Conservation (phyloP, 305 asterid genomes). For the Euphrasia arctica region DNA sequence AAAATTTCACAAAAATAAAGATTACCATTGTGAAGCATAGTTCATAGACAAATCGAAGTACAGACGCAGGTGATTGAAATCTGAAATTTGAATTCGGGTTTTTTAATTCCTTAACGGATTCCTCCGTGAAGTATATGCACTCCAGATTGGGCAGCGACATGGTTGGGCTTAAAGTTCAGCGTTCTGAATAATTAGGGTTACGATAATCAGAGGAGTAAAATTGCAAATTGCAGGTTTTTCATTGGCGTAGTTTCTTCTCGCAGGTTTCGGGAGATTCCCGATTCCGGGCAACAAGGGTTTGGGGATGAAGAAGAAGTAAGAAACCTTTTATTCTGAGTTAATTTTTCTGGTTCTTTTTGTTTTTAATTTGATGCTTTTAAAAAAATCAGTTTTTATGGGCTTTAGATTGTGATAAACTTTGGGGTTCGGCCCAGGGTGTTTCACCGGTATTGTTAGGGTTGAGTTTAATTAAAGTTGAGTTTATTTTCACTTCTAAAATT, state of each 20-base stretch:
- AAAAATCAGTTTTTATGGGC: background rate
- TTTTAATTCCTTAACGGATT: slow-evolving; percentile 61
- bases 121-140: slow-evolving; percentile 62
- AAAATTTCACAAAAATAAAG: background rate
- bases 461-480: too few relatives aligned
- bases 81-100: slow-evolving; percentile 63
- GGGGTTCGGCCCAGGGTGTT: background rate
- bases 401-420: background rate
- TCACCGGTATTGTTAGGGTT: background rate
- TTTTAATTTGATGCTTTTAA: background rate
- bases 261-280: slow-evolving; percentile 39
- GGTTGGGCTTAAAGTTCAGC: slow-evolving; percentile 12
- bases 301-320: slow-evolving; percentile 28
- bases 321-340: background rate
- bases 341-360: background rate
- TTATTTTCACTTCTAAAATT: too few relatives aligned
- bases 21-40: slow-evolving; percentile 76
- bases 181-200: slow-evolving; percentile 13
- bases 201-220: slow-evolving; percentile 21
- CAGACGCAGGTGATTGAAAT: slow-evolving; percentile 54
- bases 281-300: slow-evolving; percentile 29
- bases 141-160: slow-evolving; percentile 71
- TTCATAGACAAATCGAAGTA: slow-evolving; percentile 81
- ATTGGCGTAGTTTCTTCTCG: slow-evolving; percentile 22
- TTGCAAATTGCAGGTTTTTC: slow-evolving; percentile 27